Evolutionary conservation across 2,329 filamentous ascomycete species (phyloP).

Genomic region (Colletotrichum brevisporum): DNA sequence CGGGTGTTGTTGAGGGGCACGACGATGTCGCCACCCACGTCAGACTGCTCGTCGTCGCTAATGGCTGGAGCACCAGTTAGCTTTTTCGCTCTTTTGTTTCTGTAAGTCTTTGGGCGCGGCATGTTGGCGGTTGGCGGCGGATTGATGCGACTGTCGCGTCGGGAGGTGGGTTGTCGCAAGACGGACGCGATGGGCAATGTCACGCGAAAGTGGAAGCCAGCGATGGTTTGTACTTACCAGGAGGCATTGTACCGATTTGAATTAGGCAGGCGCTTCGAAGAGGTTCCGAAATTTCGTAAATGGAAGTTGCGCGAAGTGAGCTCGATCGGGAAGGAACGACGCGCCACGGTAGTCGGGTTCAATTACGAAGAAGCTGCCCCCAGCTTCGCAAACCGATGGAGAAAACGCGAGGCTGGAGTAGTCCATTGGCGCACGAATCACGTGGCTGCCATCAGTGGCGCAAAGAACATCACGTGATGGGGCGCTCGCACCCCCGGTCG

Average conservation of each 20-base stretch:
- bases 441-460: constrained; percentile 19
- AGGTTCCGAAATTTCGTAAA: background rate
- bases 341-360: background rate
- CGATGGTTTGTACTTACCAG: constrained; percentile 30
- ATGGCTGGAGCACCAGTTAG: constrained; percentile 48
- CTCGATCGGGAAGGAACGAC: constrained; percentile 15
- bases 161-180: constrained; percentile 13
- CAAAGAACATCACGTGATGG: background rate
- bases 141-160: constrained; percentile 15
- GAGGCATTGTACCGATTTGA: constrained; percentile 32
- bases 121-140: background rate
- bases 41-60: constrained; percentile 54
- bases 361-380: background rate
- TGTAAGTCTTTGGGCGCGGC: constrained; percentile 3
- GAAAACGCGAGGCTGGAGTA: constrained; percentile 1
- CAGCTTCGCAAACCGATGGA: constrained; percentile 9
- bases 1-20: constrained; percentile 24
- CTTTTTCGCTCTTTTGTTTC: background rate
- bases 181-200: constrained; percentile 9
- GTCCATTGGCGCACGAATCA: background rate
- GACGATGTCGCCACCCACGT: constrained; percentile 39
- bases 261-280: background rate
- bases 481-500: background rate
- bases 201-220: background rate
- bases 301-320: constrained; percentile 12